phyloP scores from a whole-genome alignment of 345 rosid species.

The Syzygium oleosum region DNA sequence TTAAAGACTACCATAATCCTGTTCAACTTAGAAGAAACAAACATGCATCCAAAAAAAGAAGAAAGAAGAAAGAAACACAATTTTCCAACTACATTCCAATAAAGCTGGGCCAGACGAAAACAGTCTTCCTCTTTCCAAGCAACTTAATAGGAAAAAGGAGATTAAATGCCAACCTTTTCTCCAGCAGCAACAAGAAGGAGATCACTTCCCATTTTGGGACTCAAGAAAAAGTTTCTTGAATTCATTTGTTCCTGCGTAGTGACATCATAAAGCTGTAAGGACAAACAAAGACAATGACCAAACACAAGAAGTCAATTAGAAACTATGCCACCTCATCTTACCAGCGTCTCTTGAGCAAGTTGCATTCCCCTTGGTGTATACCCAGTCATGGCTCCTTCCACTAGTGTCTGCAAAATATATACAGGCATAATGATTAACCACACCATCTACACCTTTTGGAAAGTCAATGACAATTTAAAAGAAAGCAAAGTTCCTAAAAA shows the following conservation, averaged over 20 bases:
- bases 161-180: constrained; percentile 53
- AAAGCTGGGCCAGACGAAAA: not conserved
- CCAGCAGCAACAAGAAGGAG: constrained; percentile 80
- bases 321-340: constrained; percentile 12
- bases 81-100: not conserved
- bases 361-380: constrained; percentile 84
- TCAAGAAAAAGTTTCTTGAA: constrained; percentile 46
- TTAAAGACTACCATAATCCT: not conserved
- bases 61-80: not conserved
- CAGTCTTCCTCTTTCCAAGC: not conserved
- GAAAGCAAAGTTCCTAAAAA: not conserved
- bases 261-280: constrained; percentile 1
- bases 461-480: not conserved
- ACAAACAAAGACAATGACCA: not conserved
- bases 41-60: too few relatives aligned
- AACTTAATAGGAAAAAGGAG: not conserved
- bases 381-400: constrained; percentile 87
- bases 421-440: constrained; percentile 2
- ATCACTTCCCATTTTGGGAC: constrained; percentile 48
- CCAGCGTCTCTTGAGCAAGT: constrained; percentile 81
- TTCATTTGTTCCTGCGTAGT: constrained; percentile 55
- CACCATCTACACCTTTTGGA: not conserved
- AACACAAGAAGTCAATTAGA: not conserved
- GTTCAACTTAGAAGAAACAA: not conserved
- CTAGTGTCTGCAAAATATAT: constrained; percentile 47